Evolutionary conservation across 169 alveolate species (phyloP).

Genomic region (Cryptosporidium meleagridis): DNA sequence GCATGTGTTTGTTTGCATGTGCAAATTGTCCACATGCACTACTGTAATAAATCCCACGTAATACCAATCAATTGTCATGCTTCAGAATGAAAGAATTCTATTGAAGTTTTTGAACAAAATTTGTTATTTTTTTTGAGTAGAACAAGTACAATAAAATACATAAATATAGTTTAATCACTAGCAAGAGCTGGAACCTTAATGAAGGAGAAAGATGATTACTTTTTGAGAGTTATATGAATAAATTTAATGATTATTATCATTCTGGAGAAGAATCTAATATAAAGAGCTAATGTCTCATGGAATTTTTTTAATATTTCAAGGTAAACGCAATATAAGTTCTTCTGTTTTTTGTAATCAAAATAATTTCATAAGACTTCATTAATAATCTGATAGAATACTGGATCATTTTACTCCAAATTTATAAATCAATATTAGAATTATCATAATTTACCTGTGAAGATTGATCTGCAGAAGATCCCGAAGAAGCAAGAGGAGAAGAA

Average conservation of each 20-base stretch:
- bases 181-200: too few relatives aligned
- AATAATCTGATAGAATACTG: too few relatives aligned
- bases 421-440: not conserved
- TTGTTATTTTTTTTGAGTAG: too few relatives aligned
- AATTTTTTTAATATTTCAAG: not conserved
- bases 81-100: not conserved
- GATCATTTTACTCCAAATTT: not conserved
- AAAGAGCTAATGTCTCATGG: not conserved
- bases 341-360: not conserved
- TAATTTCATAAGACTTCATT: too few relatives aligned
- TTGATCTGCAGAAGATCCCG: not conserved
- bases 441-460: not conserved
- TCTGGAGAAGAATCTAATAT: too few relatives aligned
- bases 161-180: too few relatives aligned
- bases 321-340: too few relatives aligned
- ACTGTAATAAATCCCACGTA: not conserved
- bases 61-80: not conserved
- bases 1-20: not conserved
- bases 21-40: conserved; percentile 6
- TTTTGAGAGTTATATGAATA: not conserved
- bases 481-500: not conserved
- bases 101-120: too few relatives aligned
- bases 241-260: too few relatives aligned
- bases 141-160: not conserved
- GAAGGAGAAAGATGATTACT: not conserved